These are phyloP conservation scores for Apiospora saccharicola DNA, from an alignment of 2,329 filamentous ascomycete species.

Conservation along the genomic window DNA sequence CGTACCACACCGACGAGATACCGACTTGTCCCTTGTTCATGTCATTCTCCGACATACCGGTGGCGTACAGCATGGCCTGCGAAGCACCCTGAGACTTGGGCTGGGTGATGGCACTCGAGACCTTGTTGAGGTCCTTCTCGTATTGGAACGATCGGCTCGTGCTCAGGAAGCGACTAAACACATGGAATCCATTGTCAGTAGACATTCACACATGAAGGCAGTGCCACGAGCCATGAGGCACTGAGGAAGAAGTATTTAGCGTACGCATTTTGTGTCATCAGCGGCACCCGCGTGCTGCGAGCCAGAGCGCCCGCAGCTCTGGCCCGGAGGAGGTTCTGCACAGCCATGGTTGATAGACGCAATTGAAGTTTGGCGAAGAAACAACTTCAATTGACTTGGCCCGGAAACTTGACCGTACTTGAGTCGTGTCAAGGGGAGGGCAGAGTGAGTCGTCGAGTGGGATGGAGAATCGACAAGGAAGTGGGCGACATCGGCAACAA, in stretches of 20 bases:
- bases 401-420: not conserved
- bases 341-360: slow-evolving; percentile 36
- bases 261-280: slow-evolving; percentile 39
- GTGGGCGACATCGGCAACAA: slow-evolving; percentile 23
- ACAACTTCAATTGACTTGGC: slow-evolving; percentile 21
- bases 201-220: not conserved
- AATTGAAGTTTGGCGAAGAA: slow-evolving; percentile 16
- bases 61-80: slow-evolving; percentile 98
- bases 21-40: slow-evolving; percentile 98
- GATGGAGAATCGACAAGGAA: not conserved
- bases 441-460: not conserved
- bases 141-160: slow-evolving; percentile 55
- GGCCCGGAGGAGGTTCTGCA: slow-evolving; percentile 41
- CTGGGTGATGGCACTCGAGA: slow-evolving; percentile 88
- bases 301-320: slow-evolving; percentile 40
- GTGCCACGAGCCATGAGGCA: not conserved
- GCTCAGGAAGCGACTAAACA: slow-evolving; percentile 57
- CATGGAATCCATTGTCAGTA: not conserved
- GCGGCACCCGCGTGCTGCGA: slow-evolving; percentile 35
- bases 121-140: slow-evolving; percentile 74
- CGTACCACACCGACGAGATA: slow-evolving; percentile 98
- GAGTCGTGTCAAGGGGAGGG: not conserved
- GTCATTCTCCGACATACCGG: slow-evolving; percentile 83
- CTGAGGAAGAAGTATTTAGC: slow-evolving; percentile 23
- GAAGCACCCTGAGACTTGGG: slow-evolving; percentile 98